These are phyloP conservation scores for Raffaelea arxii DNA, from an alignment of 2,329 filamentous ascomycete genomes.

Conservation along the genomic window DNA sequence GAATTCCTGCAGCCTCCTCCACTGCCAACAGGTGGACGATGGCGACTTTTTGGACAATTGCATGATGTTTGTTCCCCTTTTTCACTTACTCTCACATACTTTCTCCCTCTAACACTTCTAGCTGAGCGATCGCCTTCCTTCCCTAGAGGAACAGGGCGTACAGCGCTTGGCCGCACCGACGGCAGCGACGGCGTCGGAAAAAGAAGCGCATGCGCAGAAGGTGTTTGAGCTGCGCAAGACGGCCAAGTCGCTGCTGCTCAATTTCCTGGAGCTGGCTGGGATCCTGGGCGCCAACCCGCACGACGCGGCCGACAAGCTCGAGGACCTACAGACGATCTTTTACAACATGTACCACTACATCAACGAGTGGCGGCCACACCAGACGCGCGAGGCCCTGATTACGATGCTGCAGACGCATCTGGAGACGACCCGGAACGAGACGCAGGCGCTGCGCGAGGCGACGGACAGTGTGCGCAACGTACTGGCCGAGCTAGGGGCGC, in stretches of 20 bases:
- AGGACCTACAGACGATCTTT: constrained; percentile 71
- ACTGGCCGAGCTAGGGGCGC: constrained; percentile 59
- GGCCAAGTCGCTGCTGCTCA: constrained; percentile 75
- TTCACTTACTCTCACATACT: not conserved
- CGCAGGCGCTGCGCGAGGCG: constrained; percentile 55
- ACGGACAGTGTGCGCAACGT: constrained; percentile 65
- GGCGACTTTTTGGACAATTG: constrained; percentile 62
- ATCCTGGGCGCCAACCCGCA: constrained; percentile 55
- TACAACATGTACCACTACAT: constrained; percentile 89
- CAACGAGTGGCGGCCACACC: constrained; percentile 90
- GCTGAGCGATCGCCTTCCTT: constrained; percentile 52
- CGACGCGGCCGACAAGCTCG: constrained; percentile 59
- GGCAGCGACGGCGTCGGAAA: constrained; percentile 23
- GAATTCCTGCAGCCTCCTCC: constrained; percentile 71
- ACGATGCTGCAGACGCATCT: constrained; percentile 80
- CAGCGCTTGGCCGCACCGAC: constrained; percentile 51
- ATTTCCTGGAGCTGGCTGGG: constrained; percentile 78
- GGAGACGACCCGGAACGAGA: constrained; percentile 62
- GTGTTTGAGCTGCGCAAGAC: constrained; percentile 64
- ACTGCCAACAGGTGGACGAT: constrained; percentile 60
- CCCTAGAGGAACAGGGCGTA: constrained; percentile 61
- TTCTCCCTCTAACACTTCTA: not conserved
- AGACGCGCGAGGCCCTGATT: constrained; percentile 81
- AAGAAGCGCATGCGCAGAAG: constrained; percentile 47
- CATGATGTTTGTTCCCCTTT: constrained; percentile 36